Evolutionary conservation across 108 stramenopile species (phyloP).

Genomic region (Nitzschia sp.): DNA sequence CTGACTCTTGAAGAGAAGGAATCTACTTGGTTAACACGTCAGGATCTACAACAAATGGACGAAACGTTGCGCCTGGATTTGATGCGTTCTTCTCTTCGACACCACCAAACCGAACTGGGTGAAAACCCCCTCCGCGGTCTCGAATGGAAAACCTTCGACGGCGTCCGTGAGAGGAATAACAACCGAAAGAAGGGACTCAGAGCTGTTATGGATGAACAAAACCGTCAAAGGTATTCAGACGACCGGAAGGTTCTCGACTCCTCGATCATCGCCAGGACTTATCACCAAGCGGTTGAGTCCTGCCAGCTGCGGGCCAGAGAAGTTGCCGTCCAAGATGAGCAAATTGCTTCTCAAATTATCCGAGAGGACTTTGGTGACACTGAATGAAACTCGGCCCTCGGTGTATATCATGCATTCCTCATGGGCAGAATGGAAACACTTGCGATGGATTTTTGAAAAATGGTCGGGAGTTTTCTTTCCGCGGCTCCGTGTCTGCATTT

Average conservation of each 20-base stretch:
- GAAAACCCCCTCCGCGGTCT: background rate
- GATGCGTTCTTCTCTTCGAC: background rate
- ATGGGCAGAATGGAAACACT: too few species aligned
- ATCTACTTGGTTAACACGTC: background rate
- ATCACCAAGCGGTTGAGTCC: background rate
- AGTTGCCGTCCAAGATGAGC: background rate
- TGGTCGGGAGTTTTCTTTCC: too few species aligned
- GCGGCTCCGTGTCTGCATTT: too few species aligned
- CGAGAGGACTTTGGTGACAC: too few species aligned
- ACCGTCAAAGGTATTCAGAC: background rate
- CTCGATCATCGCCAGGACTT: background rate
- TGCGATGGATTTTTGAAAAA: too few species aligned
- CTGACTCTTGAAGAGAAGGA: background rate
- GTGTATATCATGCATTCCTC: too few species aligned
- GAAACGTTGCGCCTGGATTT: background rate
- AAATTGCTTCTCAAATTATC: background rate
- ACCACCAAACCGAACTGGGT: background rate
- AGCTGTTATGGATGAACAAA: slow-evolving; percentile 3
- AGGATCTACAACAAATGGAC: background rate
- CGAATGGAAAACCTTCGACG: slow-evolving; percentile 14
- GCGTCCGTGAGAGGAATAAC: background rate
- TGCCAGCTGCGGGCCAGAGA: background rate
- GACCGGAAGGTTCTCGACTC: background rate
- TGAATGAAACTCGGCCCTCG: too few species aligned
- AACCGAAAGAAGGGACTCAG: background rate